Percentiles rank a stretch among this genome's conserved stretches.
Evolutionary conservation across 352 stramenopile species (phyloP).

Genomic region (Phytophthora pini): DNA sequence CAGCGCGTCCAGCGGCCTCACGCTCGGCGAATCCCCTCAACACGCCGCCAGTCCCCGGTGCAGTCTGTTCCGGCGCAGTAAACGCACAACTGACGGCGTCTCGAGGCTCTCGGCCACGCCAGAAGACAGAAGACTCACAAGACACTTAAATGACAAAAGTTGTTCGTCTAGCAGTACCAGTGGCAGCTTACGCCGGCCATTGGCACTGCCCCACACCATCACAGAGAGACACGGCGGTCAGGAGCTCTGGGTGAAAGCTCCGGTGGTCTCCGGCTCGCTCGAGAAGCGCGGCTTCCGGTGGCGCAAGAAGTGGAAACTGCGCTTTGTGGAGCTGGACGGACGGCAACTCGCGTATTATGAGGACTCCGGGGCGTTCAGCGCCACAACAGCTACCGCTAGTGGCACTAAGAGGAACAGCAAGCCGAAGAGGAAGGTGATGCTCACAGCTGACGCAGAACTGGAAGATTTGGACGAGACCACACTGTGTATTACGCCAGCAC

Average conservation of each 20-base stretch:
- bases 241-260: conserved; percentile 81
- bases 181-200: neutral
- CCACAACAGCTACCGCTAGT: conserved; percentile 20
- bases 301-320: conserved; percentile 80
- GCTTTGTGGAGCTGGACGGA: conserved; percentile 79
- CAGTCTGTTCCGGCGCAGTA: conserved; percentile 35
- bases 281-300: conserved; percentile 82
- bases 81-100: conserved; percentile 17
- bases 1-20: conserved; percentile 31
- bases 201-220: conserved; percentile 79
- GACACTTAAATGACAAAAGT: conserved; percentile 16
- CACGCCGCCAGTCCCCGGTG: conserved; percentile 17
- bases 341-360: conserved; percentile 76
- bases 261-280: conserved; percentile 67
- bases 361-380: conserved; percentile 18
- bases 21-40: conserved; percentile 31
- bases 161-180: conserved; percentile 12
- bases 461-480: conserved; percentile 64
- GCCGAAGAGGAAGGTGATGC: conserved; percentile 55
- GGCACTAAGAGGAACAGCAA: conserved; percentile 33
- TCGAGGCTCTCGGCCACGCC: conserved; percentile 12
- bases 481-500: conserved; percentile 55
- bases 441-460: conserved; percentile 62
- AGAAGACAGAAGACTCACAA: conserved; percentile 1
- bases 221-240: conserved; percentile 72